Evolutionary conservation across 148 eudicot genomes (phyloP).

Genomic region (Rhododendron simsii): DNA sequence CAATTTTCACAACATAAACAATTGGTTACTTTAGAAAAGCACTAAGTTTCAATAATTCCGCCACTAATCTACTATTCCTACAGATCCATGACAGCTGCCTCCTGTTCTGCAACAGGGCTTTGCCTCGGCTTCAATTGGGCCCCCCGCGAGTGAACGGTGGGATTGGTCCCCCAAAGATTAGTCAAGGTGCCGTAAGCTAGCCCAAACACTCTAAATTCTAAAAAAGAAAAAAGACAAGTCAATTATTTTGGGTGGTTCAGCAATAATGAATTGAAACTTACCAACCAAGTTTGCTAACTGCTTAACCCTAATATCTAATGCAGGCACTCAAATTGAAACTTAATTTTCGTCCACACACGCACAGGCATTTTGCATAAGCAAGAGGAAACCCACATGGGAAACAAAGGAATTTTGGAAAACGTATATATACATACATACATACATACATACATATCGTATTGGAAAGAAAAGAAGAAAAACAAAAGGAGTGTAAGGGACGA

Average conservation of each 20-base stretch:
- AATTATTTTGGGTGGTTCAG: neutral
- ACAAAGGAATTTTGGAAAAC: neutral
- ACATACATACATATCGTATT: no score
- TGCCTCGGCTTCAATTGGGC: neutral
- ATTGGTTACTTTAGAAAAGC: neutral
- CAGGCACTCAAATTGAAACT: neutral
- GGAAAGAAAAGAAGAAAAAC: neutral
- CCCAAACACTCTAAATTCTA: no score
- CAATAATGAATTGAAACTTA: neutral
- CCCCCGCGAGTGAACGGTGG: neutral
- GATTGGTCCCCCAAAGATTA: no score
- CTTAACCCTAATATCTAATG: neutral
- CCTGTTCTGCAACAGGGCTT: neutral
- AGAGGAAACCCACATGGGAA: neutral
- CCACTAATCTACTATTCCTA: neutral
- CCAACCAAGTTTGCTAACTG: neutral
- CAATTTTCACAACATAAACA: neutral
- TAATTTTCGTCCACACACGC: neutral
- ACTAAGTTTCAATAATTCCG: neutral
- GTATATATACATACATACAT: no score
- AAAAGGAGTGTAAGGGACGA: neutral
- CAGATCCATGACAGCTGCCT: neutral
- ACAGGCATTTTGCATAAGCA: neutral
- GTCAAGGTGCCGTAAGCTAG: no score
- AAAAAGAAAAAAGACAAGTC: neutral